Base-by-base conservation (phyloP, 306 rosid species). In the Canavalia gladiata region DNA sequence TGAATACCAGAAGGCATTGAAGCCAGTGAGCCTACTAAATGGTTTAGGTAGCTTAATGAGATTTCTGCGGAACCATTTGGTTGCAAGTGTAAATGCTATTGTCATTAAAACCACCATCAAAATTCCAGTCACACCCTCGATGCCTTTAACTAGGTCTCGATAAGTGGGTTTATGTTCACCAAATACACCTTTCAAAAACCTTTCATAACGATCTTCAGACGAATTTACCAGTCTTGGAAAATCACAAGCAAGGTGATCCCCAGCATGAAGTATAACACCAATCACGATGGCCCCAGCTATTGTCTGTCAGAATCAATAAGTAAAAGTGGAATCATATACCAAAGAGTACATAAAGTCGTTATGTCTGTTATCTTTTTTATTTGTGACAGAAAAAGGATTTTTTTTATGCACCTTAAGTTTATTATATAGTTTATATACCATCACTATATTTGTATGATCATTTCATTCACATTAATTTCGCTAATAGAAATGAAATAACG, bases 1-100 rank as follows among this genome's bases (percentile, higher is more conserved):
- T 46, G 99, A 96, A 90, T 96, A 96, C 98, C 99, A 96, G 87
- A 96, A 96, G 72, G 99, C 98, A 67, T 96, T 96, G 89, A 81
- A 96, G 70, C 99, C 99, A 8, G 97, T 96, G 76, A 94, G 92
- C 88, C 97, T 88, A 75, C 86, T 90, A 84, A 96, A 88, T 51
- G 99, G 99, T 86, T 87, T 91, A 47, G 99, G 99, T 30, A 96
- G 88, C 89, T 94, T 94, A 84, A 96, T 82, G 76, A 85, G 89
- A 89, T 86, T 96, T 79, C 94, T 85, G 83, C 99, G 85, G 87
- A 92, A 90, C 99, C 99, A 90, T 65, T 88, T 83, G 35, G 99
- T 96, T 28, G 98, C 98, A 39, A 96, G 99, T 6, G 88, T 94
- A 88, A 96, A 96, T 9, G 99, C 97, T 72, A 94, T 82, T 12